Base-by-base conservation (phyloP, 2,329 filamentous ascomycete genomes). In the Sclerotinia subarctica region DNA sequence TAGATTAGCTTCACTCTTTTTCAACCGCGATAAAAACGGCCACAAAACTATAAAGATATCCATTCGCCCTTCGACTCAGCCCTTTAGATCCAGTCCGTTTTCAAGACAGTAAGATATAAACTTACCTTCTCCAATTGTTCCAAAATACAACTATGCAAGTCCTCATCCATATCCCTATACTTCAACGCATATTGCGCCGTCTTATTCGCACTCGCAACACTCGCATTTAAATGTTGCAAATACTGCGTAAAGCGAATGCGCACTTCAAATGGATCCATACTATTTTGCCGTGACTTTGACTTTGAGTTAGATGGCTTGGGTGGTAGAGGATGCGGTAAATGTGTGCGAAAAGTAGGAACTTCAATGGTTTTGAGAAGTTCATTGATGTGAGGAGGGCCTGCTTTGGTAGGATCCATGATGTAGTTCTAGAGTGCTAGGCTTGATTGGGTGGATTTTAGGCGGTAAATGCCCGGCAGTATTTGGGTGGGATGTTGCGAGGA, bases 171-270 rank as follows among this genome's bases (percentile, higher is more conserved):
- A 76, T 98, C 94, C 72, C 89, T 88, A 81, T 97, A 92, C 79
- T 93, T 96, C 71, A 99, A 85, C 19, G 95, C 95, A 88, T 96
- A 99, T 78, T 94, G 90, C 38, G 95, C 94, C 3, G 94, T 92
- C 81, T 97, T 97, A 76, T 94, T 91, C 1, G 93, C 91, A 19
- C 93, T 94, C 19, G 90, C 91, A 68, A 95, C 90, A 6, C 92
- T 94, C 17, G 95, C 95, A 78, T 94, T 96, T 70, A 99, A 88
- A 78, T 95, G 92, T 73, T 96, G 90, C 32, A 99, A 87, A 78
- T 95, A 91, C 64, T 86, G 86, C 65, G 93, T 97, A 83, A 99
- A 99, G 80, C 93, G 93, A 87, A 99, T 94, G 77, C 95, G 94
- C 74, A 98, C 94, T 83, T 98, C 95, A 80, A 99, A 99, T 7